Evolutionary conservation across 768 basidiomycete species (phyloP), one percentile per base, ranked within the genome.

Genomic region (Russula ochroleuca): DNA sequence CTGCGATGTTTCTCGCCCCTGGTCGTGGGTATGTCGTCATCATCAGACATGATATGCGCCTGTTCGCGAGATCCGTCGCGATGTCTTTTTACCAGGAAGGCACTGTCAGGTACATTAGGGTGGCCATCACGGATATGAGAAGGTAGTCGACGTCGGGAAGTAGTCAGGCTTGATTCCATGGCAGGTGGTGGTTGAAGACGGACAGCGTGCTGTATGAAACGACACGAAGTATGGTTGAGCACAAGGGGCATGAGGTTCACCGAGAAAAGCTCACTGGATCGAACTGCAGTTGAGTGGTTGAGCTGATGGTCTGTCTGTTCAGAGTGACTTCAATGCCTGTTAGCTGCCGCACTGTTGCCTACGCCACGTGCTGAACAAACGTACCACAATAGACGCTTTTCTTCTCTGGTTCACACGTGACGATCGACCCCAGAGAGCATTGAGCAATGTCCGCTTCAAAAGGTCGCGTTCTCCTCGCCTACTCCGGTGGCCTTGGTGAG

Each of bases 401-500:
- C 5, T 25, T 28, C 28, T 28, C 48, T 25, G 2, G 25, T 23
- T 21, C 5, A 49, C 25, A 25, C 48, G 25, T 15, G 25, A 49
- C 48, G 23, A 25, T n/a, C n/a, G n/a, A n/a, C n/a, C n/a, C n/a
- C n/a, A n/a, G n/a, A n/a, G n/a, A n/a, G n/a, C n/a, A n/a, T 15
- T 15, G 21, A 45, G 23, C 28, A 1, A 85, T 84, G 83, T 72
- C 83, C 64, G 69, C 78, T 51, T 72, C 73, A 8, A 81, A 81
- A 72, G 94, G 94, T 68, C 94, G 94, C 73, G 94, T 98, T 70
- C 81, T 99, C 61, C 83, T 99, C 68, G 96, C 96, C 23, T 99
- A 99, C 80, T 99, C 97, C 72, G 96, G 97, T 68, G 97, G 97
- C 70, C 85, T 98, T 56, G 95, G 95, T 96, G 63, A 69, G 92